Base-by-base conservation (phyloP, 2,329 filamentous ascomycete species). In the Dothideomycetes sp. region DNA sequence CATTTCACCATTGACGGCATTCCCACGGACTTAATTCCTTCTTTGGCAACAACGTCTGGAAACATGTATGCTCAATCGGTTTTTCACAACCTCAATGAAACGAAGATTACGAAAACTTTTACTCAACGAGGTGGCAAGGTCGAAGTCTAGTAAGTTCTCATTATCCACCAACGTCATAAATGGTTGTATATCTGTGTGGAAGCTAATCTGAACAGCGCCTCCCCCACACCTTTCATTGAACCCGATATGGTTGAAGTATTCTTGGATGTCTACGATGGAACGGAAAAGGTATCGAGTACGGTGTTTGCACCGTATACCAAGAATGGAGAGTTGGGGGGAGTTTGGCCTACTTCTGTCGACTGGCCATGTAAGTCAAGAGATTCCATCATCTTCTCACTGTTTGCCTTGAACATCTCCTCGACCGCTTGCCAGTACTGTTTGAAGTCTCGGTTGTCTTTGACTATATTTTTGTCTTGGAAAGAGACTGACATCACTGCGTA, bases 311-410 rank as follows among this genome's bases (percentile, higher is more conserved):
- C n/a, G n/a, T n/a, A n/a, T n/a, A n/a, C n/a, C n/a, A n/a, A n/a
- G n/a, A n/a, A n/a, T n/a, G n/a, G n/a, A n/a, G n/a, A n/a, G n/a
- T n/a, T 24, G 9, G 35, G 35, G 2, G 27, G 27, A 9, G 3
- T 24, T 4, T 39, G 35, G 35, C 12, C 10, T 1, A 24, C 27
- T 2, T 15, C 13, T 4, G 28, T 39, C 8, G 27, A 31, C 13
- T 39, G 35, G 35, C 35, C 35, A 23, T 29, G 34, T 37, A 30
- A 4, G 34, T 37, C n/a, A n/a, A n/a, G n/a, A n/a, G n/a, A n/a
- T n/a, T n/a, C n/a, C n/a, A n/a, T n/a, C n/a, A n/a, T n/a, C n/a
- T n/a, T n/a, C n/a, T 20, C 20, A 15, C 12, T 7, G 3, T n/a
- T 2, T 25, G 5, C n/a, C 23, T 27, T 17, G 2, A 11, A 11